Base-by-base conservation (phyloP, 805 yeast species). In the Saccharomycopsis sp. region DNA sequence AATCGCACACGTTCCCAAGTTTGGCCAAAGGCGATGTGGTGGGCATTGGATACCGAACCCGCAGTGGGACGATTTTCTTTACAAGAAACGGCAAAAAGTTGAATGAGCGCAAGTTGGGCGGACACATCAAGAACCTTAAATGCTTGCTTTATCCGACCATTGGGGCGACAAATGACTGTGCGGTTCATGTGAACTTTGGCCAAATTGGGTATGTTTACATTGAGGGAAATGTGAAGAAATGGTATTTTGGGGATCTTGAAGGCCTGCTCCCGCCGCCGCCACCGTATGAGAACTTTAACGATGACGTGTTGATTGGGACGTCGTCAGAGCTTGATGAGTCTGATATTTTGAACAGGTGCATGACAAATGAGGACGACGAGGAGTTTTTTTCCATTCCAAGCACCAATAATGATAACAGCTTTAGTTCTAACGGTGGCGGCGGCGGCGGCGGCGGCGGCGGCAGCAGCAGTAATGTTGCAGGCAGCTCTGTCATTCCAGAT, bases 201-300 rank as follows among this genome's bases (percentile, higher is more conserved):
- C 89, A 84, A 52, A 68, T 77, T 43, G 96, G 96, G 2, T 87
- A 74, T 61, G 96, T 88, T 2, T 86, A 73, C 55, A 84, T 88
- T 36, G 96, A 88, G 56, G 96, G 85, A 2, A 86, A 87, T 55
- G 95, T 88, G 29, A 87, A 87, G 57, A 86, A 83, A 57, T 87
- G 96, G 96, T 95, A 95, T 4, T 80, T 81, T 53, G 95, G 94
- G n/a, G 89, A 92, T 2, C 68, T 47, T 7, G 83, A 80, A 50
- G 98, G 97, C 1, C 73, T 70, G 36, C 80, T 87, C 44, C 80
- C 94, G 3, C 94, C 97, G 4, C 95, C 97, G 2, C 98, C 98
- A 1, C 80, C 92, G 7, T 89, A 89, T 60, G 83, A 84, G 36
- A 75, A 78, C 43, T 87, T 78, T 53, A 76, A 74, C 34, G 77